Evolutionary conservation across 768 basidiomycete genomes (phyloP).

Genomic region (Amanita muscaria): DNA sequence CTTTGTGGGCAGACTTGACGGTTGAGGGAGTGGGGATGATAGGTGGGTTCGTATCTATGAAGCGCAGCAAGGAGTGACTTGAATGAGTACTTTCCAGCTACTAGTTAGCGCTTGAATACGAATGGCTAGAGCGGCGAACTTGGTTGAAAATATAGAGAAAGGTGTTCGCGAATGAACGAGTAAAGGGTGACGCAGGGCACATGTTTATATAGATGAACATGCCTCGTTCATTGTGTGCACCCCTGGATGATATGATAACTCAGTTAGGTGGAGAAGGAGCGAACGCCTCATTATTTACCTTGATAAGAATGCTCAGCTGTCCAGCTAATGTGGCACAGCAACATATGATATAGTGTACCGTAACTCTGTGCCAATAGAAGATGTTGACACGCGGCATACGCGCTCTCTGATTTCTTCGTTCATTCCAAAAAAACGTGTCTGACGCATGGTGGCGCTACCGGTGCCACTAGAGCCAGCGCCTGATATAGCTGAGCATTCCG

Average conservation of each 20-base stretch:
- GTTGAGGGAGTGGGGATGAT: background rate
- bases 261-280: background rate
- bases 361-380: no score
- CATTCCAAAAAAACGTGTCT: constrained; percentile 7
- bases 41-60: constrained; percentile 5
- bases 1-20: background rate
- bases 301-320: background rate
- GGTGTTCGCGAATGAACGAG: constrained; percentile 1
- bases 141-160: background rate
- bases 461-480: no score
- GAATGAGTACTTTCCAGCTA: background rate
- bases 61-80: constrained; percentile 1
- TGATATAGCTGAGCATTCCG: no score
- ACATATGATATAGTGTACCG: background rate
- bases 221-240: constrained; percentile 4
- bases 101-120: constrained; percentile 1
- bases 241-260: background rate
- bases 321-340: background rate
- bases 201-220: constrained; percentile 7
- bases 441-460: background rate
- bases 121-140: background rate
- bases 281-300: background rate
- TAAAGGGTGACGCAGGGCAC: constrained; percentile 3
- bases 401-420: background rate
- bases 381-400: constrained; percentile 1